Percentiles rank a stretch among this genome's conserved stretches.
Evolutionary conservation across 1,284 basidiomycete genomes (phyloP).

Genomic region (Sporisorium scitamineum): DNA sequence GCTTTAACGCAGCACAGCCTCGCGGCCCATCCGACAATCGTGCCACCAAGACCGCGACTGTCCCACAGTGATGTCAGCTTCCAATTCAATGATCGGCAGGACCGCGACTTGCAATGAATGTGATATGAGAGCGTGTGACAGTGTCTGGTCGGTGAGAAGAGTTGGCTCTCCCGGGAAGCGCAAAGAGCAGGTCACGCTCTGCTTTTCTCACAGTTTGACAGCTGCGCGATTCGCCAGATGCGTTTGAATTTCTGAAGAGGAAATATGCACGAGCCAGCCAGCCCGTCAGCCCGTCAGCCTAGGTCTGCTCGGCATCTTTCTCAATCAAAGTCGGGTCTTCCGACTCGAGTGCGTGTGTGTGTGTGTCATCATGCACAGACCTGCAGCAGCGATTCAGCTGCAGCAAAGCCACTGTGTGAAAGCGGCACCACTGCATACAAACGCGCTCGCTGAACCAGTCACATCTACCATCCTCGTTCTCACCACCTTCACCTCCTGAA

Average conservation of each 20-base stretch:
- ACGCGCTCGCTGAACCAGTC: background rate
- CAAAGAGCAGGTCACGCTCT: background rate
- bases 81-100: background rate
- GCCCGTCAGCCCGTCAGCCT: background rate
- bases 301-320: background rate
- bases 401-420: background rate
- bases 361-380: background rate
- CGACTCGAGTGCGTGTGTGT: background rate
- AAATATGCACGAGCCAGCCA: constrained; percentile 13
- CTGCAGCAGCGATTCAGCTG: background rate
- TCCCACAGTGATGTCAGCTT: background rate
- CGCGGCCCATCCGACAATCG: background rate
- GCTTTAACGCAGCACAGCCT: background rate
- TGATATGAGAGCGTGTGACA: background rate
- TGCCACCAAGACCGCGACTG: background rate
- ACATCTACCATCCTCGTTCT: background rate
- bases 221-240: constrained; percentile 10
- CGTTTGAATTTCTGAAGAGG: background rate
- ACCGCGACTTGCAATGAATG: background rate
- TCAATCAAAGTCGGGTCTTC: constrained; percentile 3
- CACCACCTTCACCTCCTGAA: background rate
- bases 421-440: no score
- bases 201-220: constrained; percentile 5
- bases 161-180: background rate
- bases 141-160: background rate